Evolutionary conservation across 2,329 filamentous ascomycete genomes (phyloP).

Genomic region (Nemania sp.): DNA sequence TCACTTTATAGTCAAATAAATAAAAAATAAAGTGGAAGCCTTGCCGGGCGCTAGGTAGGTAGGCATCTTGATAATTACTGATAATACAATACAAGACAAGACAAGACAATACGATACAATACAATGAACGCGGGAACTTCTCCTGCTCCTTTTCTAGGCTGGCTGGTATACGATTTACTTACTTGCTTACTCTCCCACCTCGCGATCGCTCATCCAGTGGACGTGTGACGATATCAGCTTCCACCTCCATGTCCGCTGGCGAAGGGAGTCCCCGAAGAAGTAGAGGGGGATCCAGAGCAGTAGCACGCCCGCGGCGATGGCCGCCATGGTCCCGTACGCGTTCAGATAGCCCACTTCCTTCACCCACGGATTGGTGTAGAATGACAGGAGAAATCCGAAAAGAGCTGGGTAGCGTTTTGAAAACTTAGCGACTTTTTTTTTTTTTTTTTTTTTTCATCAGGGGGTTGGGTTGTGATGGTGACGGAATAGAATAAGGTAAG

Average conservation of each 20-base stretch:
- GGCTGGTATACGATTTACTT: too few relatives aligned
- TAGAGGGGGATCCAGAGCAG: constrained; percentile 56
- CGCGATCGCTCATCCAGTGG: constrained; percentile 57
- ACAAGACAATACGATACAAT: too few relatives aligned
- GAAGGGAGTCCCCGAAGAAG: constrained; percentile 55
- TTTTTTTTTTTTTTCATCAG: too few relatives aligned
- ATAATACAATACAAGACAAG: too few relatives aligned
- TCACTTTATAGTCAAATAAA: constrained; percentile 15
- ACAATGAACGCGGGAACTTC: too few relatives aligned
- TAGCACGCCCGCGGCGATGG: constrained; percentile 53
- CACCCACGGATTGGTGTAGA: constrained; percentile 66
- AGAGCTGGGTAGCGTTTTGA: constrained; percentile 45
- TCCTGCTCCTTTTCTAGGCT: too few relatives aligned
- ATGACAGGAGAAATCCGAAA: constrained; percentile 63
- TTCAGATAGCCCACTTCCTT: constrained; percentile 52
- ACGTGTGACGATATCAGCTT: constrained; percentile 47
- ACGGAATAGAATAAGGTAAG: not conserved
- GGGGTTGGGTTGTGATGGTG: too few relatives aligned
- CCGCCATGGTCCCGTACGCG: constrained; percentile 62
- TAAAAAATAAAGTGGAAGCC: too few relatives aligned
- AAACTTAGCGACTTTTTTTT: constrained; percentile 5
- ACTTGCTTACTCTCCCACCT: constrained; percentile 54
- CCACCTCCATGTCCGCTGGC: constrained; percentile 55
- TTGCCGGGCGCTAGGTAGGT: too few relatives aligned
- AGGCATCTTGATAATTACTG: too few relatives aligned